Percentiles rank a stretch among this genome's conserved stretches.
Conservation (phyloP, 129 eudicot species). For the Artemisia argyi region DNA sequence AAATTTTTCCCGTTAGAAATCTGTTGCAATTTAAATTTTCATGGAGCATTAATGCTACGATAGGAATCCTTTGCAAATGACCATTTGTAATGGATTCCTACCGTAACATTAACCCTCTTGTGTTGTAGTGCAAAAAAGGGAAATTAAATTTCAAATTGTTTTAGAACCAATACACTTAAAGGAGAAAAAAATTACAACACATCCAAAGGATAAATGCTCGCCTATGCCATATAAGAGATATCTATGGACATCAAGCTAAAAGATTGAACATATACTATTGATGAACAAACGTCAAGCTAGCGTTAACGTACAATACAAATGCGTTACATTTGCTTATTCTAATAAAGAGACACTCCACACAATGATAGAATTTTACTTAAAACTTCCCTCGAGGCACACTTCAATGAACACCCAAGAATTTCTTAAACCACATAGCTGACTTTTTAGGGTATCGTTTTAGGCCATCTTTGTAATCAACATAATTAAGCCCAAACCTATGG, state of each 20-base stretch:
- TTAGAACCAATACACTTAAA: too few species aligned
- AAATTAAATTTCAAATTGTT: too few species aligned
- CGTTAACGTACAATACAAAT: background rate
- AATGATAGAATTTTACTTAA: background rate
- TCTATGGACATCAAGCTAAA: background rate
- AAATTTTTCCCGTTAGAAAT: too few species aligned
- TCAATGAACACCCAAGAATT: constrained; percentile 14
- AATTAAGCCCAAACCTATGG: constrained; percentile 34
- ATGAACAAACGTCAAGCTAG: background rate
- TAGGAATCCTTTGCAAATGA: too few species aligned
- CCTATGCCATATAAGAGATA: background rate
- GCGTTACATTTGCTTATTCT: background rate
- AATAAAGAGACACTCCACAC: background rate
- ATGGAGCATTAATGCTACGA: too few species aligned
- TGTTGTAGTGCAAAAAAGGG: too few species aligned
- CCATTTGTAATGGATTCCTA: too few species aligned
- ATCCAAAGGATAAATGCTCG: too few species aligned
- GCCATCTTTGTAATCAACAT: constrained; percentile 34
- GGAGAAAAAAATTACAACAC: too few species aligned
- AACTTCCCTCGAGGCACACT: too few species aligned
- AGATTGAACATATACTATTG: background rate
- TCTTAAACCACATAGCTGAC: constrained; percentile 34
- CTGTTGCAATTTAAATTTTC: too few species aligned
- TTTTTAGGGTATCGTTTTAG: constrained; percentile 30
- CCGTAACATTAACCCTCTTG: too few species aligned